phyloP scores from a whole-genome alignment of 805 yeast genomes.

The Barnettozyma pratensis region DNA sequence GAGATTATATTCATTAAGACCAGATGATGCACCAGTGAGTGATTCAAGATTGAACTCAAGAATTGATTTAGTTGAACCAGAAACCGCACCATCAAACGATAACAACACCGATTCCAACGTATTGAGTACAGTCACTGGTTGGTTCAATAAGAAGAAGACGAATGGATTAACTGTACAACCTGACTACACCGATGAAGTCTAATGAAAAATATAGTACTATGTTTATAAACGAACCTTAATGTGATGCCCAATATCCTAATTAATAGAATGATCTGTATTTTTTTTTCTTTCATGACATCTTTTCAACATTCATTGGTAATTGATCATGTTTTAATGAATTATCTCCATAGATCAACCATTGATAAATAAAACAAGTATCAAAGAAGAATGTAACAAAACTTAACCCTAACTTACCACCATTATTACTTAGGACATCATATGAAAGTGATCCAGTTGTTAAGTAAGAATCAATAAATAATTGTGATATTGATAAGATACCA shows the following conservation, averaged over 20 bases:
- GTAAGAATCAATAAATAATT: conserved; percentile 23
- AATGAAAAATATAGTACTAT: not conserved
- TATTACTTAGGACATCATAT: conserved; percentile 24
- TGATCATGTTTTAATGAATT: not conserved
- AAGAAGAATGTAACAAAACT: conserved; percentile 34
- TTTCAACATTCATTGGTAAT: not conserved
- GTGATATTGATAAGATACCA: conserved; percentile 24
- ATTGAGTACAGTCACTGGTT: not conserved
- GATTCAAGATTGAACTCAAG: not conserved
- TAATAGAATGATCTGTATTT: not conserved
- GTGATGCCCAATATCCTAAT: not conserved
- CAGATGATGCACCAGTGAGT: not conserved
- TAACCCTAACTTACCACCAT: conserved; percentile 36
- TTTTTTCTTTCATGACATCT: not conserved
- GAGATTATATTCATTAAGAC: not conserved
- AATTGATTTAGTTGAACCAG: not conserved
- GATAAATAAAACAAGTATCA: conserved; percentile 33
- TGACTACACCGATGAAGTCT: not conserved
- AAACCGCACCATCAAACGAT: not conserved
- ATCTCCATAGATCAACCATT: conserved; percentile 27
- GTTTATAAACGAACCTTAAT: too few species aligned
- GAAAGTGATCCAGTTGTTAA: conserved; percentile 23
- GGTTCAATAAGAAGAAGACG: not conserved
- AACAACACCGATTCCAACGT: not conserved
- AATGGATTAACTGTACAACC: not conserved